Evolutionary conservation across 306 rosid genomes (phyloP), one percentile per base, ranked within the genome.

Genomic region (Begonia loranthoides): DNA sequence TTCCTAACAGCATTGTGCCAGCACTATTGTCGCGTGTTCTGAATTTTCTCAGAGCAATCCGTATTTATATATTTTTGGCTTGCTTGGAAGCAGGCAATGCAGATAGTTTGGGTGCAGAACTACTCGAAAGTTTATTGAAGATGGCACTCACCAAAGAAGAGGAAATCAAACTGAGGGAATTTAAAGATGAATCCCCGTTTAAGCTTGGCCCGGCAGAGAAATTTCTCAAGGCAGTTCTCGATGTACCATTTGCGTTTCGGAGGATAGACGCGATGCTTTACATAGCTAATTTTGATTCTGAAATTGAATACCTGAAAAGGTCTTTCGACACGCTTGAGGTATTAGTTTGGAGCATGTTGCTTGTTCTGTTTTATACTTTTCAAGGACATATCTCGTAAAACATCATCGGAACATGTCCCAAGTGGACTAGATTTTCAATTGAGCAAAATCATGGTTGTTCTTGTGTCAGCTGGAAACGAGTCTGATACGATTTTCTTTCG

Each of bases 121-220:
- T 82, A 45, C 95, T 90, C 52, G 99, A 90, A 67, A 82, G 94
- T 70, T 72, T 90, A 66, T 62, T 90, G 75, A 90, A 80, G 76
- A 90, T 90, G 99, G 94, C 95, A 19, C 99, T 94, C 1, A 90
- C 82, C 62, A 90, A 85, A 79, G 99, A 90, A 65, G 99, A 90
- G 68, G 99, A 86, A 41, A 81, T 92, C 5, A 90, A 90, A 68
- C 66, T 90, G 73, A 82, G 69, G 76, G 93, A 79, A 46, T 76
- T 62, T 59, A 86, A 67, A 71, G 94, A 86, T 8, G 82, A 80
- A 59, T 78, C 99, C 12, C 86, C 93, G 40, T 51, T 73, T 50
- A 90, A 86, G 74, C 94, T 86, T 34, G 95, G 95, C 52, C 75
- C 82, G 43, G 99, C 99, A 0, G 99, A 86, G 80, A 86, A 75